phyloP scores from a whole-genome alignment of 2,329 filamentous ascomycete genomes.

The Penicillium sclerotiorum region DNA sequence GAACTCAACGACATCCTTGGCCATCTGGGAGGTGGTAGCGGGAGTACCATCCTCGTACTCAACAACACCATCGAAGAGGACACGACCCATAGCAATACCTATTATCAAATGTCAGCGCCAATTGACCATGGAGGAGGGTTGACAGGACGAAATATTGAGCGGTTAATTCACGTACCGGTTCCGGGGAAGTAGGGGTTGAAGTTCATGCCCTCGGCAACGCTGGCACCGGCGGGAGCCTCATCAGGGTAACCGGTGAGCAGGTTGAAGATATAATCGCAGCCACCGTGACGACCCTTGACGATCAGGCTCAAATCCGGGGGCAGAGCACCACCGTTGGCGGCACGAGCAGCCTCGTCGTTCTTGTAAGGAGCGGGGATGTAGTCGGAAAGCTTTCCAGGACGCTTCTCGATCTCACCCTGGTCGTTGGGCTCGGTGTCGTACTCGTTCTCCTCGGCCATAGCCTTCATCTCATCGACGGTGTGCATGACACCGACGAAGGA shows the following conservation, averaged over 20 bases:
- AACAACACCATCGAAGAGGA: constrained; percentile 94
- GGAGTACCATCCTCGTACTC: constrained; percentile 98
- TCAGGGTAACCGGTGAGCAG: constrained; percentile 97
- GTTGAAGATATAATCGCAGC: constrained; percentile 98
- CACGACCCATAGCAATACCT: constrained; percentile 95
- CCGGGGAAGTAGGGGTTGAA: constrained; percentile 99
- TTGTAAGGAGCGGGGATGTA: constrained; percentile 95
- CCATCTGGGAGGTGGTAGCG: constrained; percentile 97
- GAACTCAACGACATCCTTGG: constrained; percentile 98
- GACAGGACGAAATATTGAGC: neutral
- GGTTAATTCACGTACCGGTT: constrained; percentile 64
- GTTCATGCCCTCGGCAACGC: constrained; percentile 87
- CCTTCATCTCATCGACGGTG: constrained; percentile 98
- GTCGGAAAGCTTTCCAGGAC: constrained; percentile 96
- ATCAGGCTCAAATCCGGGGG: constrained; percentile 98
- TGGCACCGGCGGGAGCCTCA: constrained; percentile 86
- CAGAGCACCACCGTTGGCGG: constrained; percentile 96
- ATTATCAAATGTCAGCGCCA: neutral
- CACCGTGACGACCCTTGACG: constrained; percentile 95
- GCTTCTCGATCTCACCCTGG: constrained; percentile 97
- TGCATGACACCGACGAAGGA: constrained; percentile 84
- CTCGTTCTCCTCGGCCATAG: constrained; percentile 94
- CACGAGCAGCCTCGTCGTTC: constrained; percentile 97
- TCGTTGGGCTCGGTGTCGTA: constrained; percentile 98
- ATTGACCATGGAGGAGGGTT: neutral